phyloP scores from a whole-genome alignment of 2,329 filamentous ascomycete species.

The Didymella arachidicola region DNA sequence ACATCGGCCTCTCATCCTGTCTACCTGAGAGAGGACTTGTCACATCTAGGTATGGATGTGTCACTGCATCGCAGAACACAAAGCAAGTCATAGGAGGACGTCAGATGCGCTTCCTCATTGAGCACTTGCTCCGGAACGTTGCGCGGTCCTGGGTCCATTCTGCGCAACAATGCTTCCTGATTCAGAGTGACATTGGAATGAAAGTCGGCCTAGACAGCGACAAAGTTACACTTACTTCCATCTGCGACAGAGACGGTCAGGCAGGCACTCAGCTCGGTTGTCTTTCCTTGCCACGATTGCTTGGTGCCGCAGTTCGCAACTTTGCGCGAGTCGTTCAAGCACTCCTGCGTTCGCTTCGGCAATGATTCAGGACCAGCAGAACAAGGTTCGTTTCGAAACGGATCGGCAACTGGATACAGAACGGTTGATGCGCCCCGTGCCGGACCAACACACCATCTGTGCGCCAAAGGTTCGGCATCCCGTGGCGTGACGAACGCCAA shows the following conservation, averaged over 20 bases:
- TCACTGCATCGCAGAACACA: constrained; percentile 17
- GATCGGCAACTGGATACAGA: constrained; percentile 12
- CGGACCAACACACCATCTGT: constrained; percentile 4
- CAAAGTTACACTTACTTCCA: constrained; percentile 1
- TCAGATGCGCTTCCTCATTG: constrained; percentile 13
- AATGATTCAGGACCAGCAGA: constrained; percentile 13
- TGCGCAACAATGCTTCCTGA: constrained; percentile 11
- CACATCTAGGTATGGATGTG: constrained; percentile 12
- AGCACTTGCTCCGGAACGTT: constrained; percentile 15
- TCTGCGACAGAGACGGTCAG: constrained; percentile 2
- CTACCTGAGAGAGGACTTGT: constrained; percentile 2
- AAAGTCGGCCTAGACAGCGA: constrained; percentile 2
- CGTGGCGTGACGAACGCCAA: constrained; percentile 20
- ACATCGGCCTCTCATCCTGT: constrained; percentile 6
- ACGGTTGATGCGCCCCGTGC: constrained; percentile 15
- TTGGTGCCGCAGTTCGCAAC: constrained; percentile 8
- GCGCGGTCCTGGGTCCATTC: constrained; percentile 13
- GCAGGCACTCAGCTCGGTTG: constrained; percentile 5
- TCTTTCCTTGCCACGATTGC: constrained; percentile 4
- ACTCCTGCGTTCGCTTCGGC: constrained; percentile 16
- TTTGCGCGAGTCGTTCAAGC: constrained; percentile 20
- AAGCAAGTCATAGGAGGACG: constrained; percentile 6
- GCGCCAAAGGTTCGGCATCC: constrained; percentile 19
- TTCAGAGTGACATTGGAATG: constrained; percentile 19
- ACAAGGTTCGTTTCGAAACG: constrained; percentile 22